Conservation (phyloP, 2,329 filamentous ascomycete genomes). For the Ceratocystis huliohia region DNA sequence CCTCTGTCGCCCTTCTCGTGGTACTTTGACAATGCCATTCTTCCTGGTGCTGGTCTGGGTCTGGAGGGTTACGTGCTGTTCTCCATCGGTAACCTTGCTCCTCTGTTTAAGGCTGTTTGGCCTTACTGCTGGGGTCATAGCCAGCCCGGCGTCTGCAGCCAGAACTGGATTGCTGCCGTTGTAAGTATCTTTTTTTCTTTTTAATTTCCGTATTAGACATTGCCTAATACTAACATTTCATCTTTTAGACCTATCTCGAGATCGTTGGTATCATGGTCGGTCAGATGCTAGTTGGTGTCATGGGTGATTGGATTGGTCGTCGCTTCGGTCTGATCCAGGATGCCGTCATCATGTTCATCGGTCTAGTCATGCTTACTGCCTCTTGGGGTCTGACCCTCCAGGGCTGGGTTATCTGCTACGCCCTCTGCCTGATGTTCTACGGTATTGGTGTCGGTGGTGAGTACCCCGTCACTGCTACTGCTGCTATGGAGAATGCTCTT, state of each 20-base stretch:
- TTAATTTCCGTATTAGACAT: neutral
- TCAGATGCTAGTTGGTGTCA: slow-evolving; percentile 73
- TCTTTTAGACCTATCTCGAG: slow-evolving; percentile 60
- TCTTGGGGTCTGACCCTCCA: slow-evolving; percentile 79
- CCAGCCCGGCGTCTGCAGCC: slow-evolving; percentile 46
- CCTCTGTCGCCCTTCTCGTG: slow-evolving; percentile 70
- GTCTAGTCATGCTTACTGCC: slow-evolving; percentile 80
- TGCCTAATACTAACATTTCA: slow-evolving; percentile 2
- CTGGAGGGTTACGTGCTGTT: slow-evolving; percentile 94
- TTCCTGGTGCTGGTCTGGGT: slow-evolving; percentile 82
- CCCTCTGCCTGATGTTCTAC: slow-evolving; percentile 80
- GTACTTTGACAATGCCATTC: slow-evolving; percentile 82
- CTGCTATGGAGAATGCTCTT: slow-evolving; percentile 83
- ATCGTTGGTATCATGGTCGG: slow-evolving; percentile 91
- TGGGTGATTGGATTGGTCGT: slow-evolving; percentile 65
- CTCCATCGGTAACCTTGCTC: slow-evolving; percentile 85
- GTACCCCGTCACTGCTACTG: slow-evolving; percentile 93
- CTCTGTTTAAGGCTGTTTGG: slow-evolving; percentile 67
- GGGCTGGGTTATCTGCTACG: slow-evolving; percentile 96
- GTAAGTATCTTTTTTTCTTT: slow-evolving; percentile 6
- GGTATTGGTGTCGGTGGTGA: slow-evolving; percentile 62
- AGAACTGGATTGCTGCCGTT: slow-evolving; percentile 71
- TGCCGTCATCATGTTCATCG: slow-evolving; percentile 82
- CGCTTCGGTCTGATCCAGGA: slow-evolving; percentile 95
- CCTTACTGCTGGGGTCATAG: slow-evolving; percentile 59